Percentiles rank a stretch among this genome's conserved stretches.
Conservation (phyloP, 1,139 yeast species). For the Keqinozyma sinolaborantium region DNA sequence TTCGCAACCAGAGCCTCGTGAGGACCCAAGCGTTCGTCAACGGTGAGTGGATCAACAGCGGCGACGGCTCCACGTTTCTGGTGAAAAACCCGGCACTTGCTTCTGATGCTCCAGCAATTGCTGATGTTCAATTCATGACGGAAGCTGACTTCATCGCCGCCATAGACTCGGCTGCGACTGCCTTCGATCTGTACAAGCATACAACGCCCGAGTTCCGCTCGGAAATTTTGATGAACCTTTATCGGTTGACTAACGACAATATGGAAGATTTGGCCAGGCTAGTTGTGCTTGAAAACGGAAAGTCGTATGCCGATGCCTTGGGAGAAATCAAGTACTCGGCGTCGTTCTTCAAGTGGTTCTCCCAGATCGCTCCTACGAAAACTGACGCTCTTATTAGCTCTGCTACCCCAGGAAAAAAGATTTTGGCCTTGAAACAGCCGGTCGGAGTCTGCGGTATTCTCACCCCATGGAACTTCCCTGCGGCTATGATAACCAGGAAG, state of each 20-base stretch:
- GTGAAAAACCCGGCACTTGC: slow-evolving; percentile 45
- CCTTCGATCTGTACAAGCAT: slow-evolving; percentile 33
- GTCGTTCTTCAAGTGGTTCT: slow-evolving; percentile 80
- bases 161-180: slow-evolving; percentile 30
- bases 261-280: slow-evolving; percentile 71
- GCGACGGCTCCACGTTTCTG: slow-evolving; percentile 22
- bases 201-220: slow-evolving; percentile 40
- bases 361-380: slow-evolving; percentile 79
- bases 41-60: slow-evolving; percentile 39
- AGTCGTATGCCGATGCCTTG: slow-evolving; percentile 67
- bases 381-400: slow-evolving; percentile 76
- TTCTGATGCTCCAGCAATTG: slow-evolving; percentile 28
- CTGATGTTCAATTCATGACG: slow-evolving; percentile 35
- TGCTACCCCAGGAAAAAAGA: slow-evolving; percentile 51
- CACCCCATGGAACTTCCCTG: slow-evolving; percentile 96
- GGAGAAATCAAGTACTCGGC: slow-evolving; percentile 81
- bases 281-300: slow-evolving; percentile 81
- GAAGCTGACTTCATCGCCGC: slow-evolving; percentile 34
- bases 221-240: slow-evolving; percentile 33
- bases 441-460: slow-evolving; percentile 88
- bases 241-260: slow-evolving; percentile 60
- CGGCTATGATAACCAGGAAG: slow-evolving; percentile 91
- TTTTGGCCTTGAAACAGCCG: slow-evolving; percentile 70
- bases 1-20: slow-evolving; percentile 30
- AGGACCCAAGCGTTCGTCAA: slow-evolving; percentile 40